Conservation (phyloP, 352 stramenopile species). For the Phytophthora vignae region DNA sequence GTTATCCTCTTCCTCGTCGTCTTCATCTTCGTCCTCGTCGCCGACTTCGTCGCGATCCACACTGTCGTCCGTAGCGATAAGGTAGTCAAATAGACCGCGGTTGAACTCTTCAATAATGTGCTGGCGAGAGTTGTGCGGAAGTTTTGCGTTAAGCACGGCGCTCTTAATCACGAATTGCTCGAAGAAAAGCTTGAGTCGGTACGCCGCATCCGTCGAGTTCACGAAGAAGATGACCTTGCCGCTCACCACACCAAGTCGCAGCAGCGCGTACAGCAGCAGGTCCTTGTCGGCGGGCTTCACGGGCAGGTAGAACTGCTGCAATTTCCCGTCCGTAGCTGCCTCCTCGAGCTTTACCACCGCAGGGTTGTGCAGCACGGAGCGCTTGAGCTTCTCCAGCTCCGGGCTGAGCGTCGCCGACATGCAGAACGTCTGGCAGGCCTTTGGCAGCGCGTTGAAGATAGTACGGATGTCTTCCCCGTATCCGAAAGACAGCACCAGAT, state of each 20-base stretch:
- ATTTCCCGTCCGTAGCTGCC: constrained; percentile 85
- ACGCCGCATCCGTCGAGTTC: constrained; percentile 95
- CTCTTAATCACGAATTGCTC: constrained; percentile 99
- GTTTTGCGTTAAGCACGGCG: constrained; percentile 98
- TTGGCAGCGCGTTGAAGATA: constrained; percentile 96
- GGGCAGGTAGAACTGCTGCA: constrained; percentile 97
- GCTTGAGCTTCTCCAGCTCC: constrained; percentile 97
- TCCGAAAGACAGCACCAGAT: constrained; percentile 98
- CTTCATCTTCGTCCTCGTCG: constrained; percentile 70
- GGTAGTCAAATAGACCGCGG: constrained; percentile 98
- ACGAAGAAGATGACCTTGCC: constrained; percentile 99
- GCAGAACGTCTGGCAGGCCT: constrained; percentile 98
- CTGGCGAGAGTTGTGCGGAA: constrained; percentile 97
- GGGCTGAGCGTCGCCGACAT: constrained; percentile 98
- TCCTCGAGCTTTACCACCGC: constrained; percentile 98
- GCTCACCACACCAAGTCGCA: constrained; percentile 97
- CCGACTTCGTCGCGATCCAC: constrained; percentile 88
- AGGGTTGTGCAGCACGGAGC: constrained; percentile 97
- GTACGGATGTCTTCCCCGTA: constrained; percentile 94
- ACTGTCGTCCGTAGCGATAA: constrained; percentile 99
- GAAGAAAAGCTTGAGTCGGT: constrained; percentile 99
- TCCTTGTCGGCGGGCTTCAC: constrained; percentile 94
- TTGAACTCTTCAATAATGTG: constrained; percentile 98
- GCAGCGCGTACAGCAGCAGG: constrained; percentile 97
- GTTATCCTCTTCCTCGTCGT: constrained; percentile 72